Evolutionary conservation across 2,329 filamentous ascomycete genomes (phyloP).

Genomic region (Capronia coronata): DNA sequence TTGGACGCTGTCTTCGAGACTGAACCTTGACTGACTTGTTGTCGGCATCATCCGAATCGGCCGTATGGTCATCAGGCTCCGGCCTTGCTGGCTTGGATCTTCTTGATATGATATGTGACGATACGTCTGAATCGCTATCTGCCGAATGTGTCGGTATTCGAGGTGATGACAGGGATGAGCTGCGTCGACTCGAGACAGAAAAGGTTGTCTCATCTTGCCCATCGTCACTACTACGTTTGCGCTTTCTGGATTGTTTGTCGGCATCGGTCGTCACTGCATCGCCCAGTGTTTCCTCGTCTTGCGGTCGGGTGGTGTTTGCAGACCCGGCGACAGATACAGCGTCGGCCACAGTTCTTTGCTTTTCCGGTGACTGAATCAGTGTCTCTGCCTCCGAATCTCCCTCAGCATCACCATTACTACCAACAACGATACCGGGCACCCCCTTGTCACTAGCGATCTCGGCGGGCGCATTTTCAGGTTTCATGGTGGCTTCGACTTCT

Average conservation of each 20-base stretch:
- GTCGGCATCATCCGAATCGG: conserved; percentile 14
- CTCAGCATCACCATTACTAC: conserved; percentile 28
- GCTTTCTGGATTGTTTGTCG: conserved; percentile 26
- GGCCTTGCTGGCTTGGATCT: not conserved
- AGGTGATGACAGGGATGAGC: conserved; percentile 29
- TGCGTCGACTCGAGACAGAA: conserved; percentile 25
- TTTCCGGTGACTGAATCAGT: conserved; percentile 45
- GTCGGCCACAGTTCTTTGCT: conserved; percentile 36
- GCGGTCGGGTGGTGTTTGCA: conserved; percentile 2
- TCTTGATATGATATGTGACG: conserved; percentile 15
- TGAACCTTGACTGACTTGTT: conserved; percentile 13
- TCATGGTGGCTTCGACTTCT: conserved; percentile 10
- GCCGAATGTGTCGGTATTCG: conserved; percentile 18
- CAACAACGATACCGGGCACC: conserved; percentile 28
- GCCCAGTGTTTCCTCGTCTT: conserved; percentile 11
- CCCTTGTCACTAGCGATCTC: conserved; percentile 19
- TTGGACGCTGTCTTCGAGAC: conserved; percentile 24
- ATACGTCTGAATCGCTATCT: conserved; percentile 27
- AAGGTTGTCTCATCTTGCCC: conserved; percentile 11
- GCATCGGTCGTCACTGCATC: conserved; percentile 17
- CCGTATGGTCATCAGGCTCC: conserved; percentile 7
- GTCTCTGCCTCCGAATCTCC: conserved; percentile 46
- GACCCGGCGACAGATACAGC: conserved; percentile 17
- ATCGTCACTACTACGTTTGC: conserved; percentile 26
- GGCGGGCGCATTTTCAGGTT: not conserved